Evolutionary conservation across 176 grass and related monocot species (phyloP).

Genomic region (Poa annua): DNA sequence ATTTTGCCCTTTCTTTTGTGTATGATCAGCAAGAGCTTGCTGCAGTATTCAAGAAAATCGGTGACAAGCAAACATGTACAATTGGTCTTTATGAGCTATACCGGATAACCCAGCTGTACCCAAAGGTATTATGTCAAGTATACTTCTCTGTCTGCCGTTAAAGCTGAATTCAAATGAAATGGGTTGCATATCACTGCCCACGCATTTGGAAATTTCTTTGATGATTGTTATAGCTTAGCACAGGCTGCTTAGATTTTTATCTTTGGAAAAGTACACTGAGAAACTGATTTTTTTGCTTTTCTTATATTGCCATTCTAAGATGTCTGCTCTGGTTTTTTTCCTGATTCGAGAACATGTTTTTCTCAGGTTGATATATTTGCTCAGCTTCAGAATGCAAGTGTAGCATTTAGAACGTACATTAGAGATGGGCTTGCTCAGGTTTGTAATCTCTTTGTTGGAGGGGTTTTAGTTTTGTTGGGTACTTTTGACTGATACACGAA

Average conservation of each 20-base stretch:
- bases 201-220: not conserved
- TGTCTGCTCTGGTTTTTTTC: not conserved
- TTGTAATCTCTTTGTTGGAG: conserved; percentile 6
- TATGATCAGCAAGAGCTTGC: conserved; percentile 96
- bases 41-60: conserved; percentile 99
- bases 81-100: conserved; percentile 97
- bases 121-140: conserved; percentile 63
- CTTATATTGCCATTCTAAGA: not conserved
- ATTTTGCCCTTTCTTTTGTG: not conserved
- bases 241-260: not conserved
- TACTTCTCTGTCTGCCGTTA: not conserved
- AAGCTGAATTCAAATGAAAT: not conserved
- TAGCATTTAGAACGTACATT: conserved; percentile 99
- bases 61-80: conserved; percentile 95
- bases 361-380: conserved; percentile 95
- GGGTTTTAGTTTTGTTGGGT: not conserved
- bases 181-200: not conserved
- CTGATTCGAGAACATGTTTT: conserved; percentile 29
- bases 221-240: not conserved
- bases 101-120: conserved; percentile 94
- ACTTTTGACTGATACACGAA: not conserved
- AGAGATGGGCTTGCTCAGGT: conserved; percentile 96
- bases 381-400: conserved; percentile 99
- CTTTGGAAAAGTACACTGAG: not conserved
- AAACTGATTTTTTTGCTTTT: not conserved